Percentiles rank a stretch among this genome's conserved stretches.
Conservation (phyloP, 1,284 basidiomycete species). For the Pseudozyma thailandica region DNA sequence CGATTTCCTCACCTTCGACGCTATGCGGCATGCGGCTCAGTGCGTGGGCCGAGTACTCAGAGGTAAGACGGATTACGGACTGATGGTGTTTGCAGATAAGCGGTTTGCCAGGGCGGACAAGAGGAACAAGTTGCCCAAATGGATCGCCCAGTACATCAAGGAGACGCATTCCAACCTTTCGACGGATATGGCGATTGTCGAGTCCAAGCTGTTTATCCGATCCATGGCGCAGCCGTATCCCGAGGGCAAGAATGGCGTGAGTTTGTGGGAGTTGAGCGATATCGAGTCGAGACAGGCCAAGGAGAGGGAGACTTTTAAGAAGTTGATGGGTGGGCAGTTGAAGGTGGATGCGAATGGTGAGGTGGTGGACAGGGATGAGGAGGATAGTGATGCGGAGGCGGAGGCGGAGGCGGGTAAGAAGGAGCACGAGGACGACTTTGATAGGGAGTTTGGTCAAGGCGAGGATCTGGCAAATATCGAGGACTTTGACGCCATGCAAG, state of each 20-base stretch:
- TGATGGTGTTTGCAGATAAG: slow-evolving; percentile 99
- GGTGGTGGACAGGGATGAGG: slow-evolving; percentile 45
- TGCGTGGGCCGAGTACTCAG: slow-evolving; percentile 97
- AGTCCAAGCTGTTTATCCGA: slow-evolving; percentile 96
- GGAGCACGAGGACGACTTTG: slow-evolving; percentile 56
- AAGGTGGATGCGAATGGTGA: slow-evolving; percentile 46
- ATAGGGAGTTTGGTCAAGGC: slow-evolving; percentile 25
- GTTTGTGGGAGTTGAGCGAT: slow-evolving; percentile 90
- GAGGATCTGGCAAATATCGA: slow-evolving; percentile 4
- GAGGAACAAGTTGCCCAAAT: slow-evolving; percentile 93
- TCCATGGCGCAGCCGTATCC: slow-evolving; percentile 97
- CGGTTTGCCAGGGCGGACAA: slow-evolving; percentile 97
- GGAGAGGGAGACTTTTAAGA: slow-evolving; percentile 72
- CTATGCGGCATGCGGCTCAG: slow-evolving; percentile 98
- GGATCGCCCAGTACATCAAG: slow-evolving; percentile 97
- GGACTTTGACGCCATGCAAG: slow-evolving; percentile 19
- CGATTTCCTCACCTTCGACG: slow-evolving; percentile 98
- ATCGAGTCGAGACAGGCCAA: slow-evolving; percentile 82
- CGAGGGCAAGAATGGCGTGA: slow-evolving; percentile 88
- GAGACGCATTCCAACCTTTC: slow-evolving; percentile 97
- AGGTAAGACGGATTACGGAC: slow-evolving; percentile 98
- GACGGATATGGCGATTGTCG: slow-evolving; percentile 95
- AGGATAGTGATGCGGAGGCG: slow-evolving; percentile 18
- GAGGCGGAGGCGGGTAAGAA: no score
- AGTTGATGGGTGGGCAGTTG: slow-evolving; percentile 53